phyloP scores from a whole-genome alignment of 352 stramenopile species.

The Pythium utonaiense region DNA sequence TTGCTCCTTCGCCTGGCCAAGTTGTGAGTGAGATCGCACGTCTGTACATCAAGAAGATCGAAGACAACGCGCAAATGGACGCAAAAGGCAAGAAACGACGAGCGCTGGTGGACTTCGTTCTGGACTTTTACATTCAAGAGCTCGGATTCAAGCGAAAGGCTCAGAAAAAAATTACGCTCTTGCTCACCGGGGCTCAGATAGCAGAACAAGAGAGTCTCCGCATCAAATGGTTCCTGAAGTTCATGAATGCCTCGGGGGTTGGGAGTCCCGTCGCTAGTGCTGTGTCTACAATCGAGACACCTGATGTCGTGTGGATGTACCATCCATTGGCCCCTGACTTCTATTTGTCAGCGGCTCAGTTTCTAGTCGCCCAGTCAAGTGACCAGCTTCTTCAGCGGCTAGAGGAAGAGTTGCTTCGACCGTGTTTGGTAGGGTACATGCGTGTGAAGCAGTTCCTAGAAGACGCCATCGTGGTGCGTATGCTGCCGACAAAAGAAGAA shows the following conservation, averaged over 20 bases:
- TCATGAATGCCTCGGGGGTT: conserved; percentile 32
- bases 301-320: conserved; percentile 22
- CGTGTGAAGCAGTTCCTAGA: conserved; percentile 43
- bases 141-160: conserved; percentile 58
- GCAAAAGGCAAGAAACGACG: conserved; percentile 31
- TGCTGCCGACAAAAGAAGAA: conserved; percentile 52
- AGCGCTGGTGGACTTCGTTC: conserved; percentile 43
- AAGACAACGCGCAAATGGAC: conserved; percentile 37
- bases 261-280: neutral
- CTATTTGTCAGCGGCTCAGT: conserved; percentile 45
- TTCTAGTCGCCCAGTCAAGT: conserved; percentile 31
- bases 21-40: conserved; percentile 56
- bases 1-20: conserved; percentile 25
- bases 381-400: conserved; percentile 39
- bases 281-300: neutral
- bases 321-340: conserved; percentile 50
- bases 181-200: conserved; percentile 45
- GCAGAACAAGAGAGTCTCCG: conserved; percentile 43
- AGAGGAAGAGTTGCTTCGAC: conserved; percentile 42
- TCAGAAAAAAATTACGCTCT: conserved; percentile 45
- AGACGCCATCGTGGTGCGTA: conserved; percentile 36
- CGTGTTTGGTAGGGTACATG: conserved; percentile 40
- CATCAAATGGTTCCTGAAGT: conserved; percentile 65
- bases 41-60: conserved; percentile 62
- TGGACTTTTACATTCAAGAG: conserved; percentile 59